Percentiles rank a stretch among this genome's conserved stretches.
Conservation (phyloP, 495 filamentous ascomycete genomes). For the Hypoxylon cercidicola region DNA sequence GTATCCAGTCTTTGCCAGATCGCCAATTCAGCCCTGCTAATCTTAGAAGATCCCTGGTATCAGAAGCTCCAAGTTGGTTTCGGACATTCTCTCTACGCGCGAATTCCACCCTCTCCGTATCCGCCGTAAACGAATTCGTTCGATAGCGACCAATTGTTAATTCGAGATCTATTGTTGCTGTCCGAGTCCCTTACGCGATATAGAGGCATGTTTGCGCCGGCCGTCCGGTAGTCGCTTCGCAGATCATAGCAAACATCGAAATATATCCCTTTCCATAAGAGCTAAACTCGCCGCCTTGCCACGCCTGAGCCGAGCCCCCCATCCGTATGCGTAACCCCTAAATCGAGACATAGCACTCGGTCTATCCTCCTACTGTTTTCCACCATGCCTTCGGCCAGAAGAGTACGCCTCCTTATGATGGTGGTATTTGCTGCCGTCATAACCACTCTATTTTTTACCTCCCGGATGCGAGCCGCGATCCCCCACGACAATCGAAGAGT, state of each 20-base stretch:
- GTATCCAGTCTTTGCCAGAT: conserved; percentile 38
- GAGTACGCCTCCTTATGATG: conserved; percentile 69
- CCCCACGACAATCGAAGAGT: conserved; percentile 51
- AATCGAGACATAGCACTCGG: neutral
- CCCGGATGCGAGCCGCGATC: conserved; percentile 48
- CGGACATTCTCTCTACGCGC: conserved; percentile 16
- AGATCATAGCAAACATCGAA: conserved; percentile 13
- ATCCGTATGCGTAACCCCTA: conserved; percentile 19
- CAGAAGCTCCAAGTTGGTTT: conserved; percentile 20
- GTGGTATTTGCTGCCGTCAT: conserved; percentile 66
- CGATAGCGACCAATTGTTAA: conserved; percentile 7
- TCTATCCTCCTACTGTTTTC: conserved; percentile 5
- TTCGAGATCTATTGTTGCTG: neutral
- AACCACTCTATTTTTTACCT: conserved; percentile 71
- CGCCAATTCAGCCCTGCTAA: conserved; percentile 33
- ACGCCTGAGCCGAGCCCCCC: neutral
- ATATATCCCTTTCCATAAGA: conserved; percentile 1
- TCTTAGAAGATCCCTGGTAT: conserved; percentile 9
- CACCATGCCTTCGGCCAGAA: conserved; percentile 77
- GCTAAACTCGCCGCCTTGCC: neutral
- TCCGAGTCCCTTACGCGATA: conserved; percentile 7
- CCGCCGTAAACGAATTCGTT: neutral
- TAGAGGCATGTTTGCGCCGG: conserved; percentile 37
- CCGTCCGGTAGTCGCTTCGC: conserved; percentile 24
- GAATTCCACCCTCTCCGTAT: conserved; percentile 5